These are phyloP conservation scores for Apiospora kogelbergensis DNA, from an alignment of 2,329 filamentous ascomycete species.

Conservation along the genomic window DNA sequence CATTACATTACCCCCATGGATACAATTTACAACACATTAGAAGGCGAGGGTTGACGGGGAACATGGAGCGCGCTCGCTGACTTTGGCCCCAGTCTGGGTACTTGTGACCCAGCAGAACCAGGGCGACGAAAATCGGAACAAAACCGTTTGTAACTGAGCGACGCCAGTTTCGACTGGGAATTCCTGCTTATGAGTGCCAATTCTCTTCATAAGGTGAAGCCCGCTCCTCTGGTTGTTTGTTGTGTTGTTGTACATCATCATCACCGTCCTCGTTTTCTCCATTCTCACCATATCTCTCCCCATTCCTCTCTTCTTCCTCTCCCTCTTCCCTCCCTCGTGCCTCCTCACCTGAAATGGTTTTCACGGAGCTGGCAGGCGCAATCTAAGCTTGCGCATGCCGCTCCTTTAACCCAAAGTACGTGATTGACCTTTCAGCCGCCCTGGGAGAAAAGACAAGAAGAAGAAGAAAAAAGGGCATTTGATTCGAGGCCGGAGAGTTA, in stretches of 20 bases:
- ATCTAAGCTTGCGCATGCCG: conserved; percentile 1
- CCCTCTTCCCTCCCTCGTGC: neutral
- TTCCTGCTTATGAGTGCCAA: conserved; percentile 7
- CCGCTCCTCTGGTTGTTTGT: conserved; percentile 3
- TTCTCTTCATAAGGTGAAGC: conserved; percentile 6
- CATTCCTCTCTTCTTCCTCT: neutral
- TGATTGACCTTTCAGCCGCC: neutral
- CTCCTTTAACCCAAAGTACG: neutral
- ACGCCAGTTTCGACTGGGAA: conserved; percentile 6
- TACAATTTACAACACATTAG: neutral
- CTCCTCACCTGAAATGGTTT: neutral
- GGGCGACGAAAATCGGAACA: neutral
- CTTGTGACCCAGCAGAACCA: neutral
- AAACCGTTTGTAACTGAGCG: conserved; percentile 7
- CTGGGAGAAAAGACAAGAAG: neutral
- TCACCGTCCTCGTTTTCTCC: neutral
- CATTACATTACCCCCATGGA: neutral
- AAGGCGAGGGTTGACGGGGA: neutral
- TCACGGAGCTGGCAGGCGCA: neutral
- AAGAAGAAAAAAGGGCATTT: neutral
- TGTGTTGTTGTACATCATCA: neutral
- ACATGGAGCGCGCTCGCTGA: neutral
- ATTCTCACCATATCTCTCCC: neutral
- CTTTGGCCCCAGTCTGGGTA: neutral
- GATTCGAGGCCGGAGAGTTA: neutral